Evolutionary conservation across 78 protist species (phyloP), one percentile per base, ranked within the genome.

Genomic region (Speleostelium caveatum): DNA sequence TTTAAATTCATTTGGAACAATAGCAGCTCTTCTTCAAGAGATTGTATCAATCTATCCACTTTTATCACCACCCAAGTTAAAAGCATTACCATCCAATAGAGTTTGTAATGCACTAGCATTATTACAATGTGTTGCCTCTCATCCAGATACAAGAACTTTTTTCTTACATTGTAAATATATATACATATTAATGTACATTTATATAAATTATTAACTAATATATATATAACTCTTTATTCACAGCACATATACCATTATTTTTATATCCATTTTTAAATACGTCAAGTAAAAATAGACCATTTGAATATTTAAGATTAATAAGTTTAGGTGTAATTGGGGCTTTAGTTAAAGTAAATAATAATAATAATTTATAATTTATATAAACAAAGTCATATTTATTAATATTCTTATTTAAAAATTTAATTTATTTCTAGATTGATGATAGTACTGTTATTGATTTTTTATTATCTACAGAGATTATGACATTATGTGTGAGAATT

Each of bases 251-350:
- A 30, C 99, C 99, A 3, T 90, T 99, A 51, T 99, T 94, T 65
- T 94, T 99, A 49, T 99, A 98, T 79, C 99, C 99, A 36, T 99
- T 99, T 76, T 92, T 99, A 42, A 97, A 97, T 91, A 98, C 99
- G 24, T 89, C 94, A 28, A 77, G 89, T 73, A 96, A 92, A 68
- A 88, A 95, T 51, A 87, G 97, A 35, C 98, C 99, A 17, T 99
- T 97, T 67, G 99, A 99, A 85, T 98, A 97, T 91, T 94, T 99
- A 32, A 95, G 99, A 22, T 87, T 99, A 72, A 98, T 99, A n/a
- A 67, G 94, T 28, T 98, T 99, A 53, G 99, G 99, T 67, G 99
- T 99, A 14, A 98, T 99, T 74, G 99, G 99, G 12, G 99, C 99
- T 19, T 96, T 98, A 1, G 99, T 99, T 45, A 98, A 99, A 93